phyloP scores from a whole-genome alignment of 1,284 basidiomycete species.

The Malassezia arunalokei region DNA sequence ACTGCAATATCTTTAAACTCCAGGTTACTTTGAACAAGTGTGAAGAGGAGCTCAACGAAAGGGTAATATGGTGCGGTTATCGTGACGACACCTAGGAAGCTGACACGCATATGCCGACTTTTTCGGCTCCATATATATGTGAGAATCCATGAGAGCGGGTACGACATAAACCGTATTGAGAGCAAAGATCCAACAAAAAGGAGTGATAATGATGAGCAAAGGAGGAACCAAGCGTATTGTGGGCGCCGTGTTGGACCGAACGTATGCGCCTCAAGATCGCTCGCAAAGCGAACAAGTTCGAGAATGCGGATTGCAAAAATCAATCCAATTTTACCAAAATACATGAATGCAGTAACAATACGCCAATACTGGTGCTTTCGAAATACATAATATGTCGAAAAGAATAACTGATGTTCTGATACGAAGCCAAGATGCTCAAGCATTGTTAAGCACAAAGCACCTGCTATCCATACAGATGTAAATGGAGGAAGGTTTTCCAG shows the following conservation, averaged over 20 bases:
- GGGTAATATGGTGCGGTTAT: conserved; percentile 93
- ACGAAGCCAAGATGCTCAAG: conserved; percentile 33
- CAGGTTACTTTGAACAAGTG: conserved; percentile 63
- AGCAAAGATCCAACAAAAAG: conserved; percentile 46
- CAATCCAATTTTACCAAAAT: conserved; percentile 83
- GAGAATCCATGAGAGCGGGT: conserved; percentile 52
- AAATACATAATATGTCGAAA: conserved; percentile 32
- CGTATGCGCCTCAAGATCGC: conserved; percentile 88
- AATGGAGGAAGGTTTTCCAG: conserved; percentile 37
- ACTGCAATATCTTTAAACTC: conserved; percentile 32
- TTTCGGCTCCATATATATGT: conserved; percentile 93
- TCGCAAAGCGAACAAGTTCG: conserved; percentile 95
- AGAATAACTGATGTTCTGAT: conserved; percentile 34
- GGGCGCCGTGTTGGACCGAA: conserved; percentile 66
- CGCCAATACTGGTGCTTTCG: conserved; percentile 62
- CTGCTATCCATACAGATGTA: conserved; percentile 28
- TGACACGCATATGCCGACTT: conserved; percentile 85
- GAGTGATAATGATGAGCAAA: conserved; percentile 61
- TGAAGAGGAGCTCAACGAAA: conserved; percentile 76
- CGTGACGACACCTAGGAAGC: conserved; percentile 81
- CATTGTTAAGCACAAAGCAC: conserved; percentile 23
- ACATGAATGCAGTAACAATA: conserved; percentile 78
- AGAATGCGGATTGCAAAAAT: conserved; percentile 66
- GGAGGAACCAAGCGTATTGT: conserved; percentile 83
- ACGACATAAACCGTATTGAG: conserved; percentile 26